Evolutionary conservation across 768 basidiomycete species (phyloP).

Genomic region (Lenzites betulinus): DNA sequence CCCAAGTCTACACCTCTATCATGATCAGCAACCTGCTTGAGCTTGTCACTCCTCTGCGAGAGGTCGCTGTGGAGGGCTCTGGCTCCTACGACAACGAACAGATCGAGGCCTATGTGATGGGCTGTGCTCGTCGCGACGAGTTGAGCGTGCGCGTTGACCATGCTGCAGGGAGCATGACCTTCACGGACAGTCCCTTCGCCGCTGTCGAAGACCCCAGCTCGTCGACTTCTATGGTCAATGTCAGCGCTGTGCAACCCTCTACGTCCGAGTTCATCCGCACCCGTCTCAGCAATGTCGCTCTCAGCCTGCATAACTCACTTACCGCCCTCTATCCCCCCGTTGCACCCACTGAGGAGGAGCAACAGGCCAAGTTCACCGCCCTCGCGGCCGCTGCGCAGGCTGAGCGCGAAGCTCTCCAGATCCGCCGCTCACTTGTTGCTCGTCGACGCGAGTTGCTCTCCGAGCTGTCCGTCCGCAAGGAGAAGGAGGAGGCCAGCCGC

Average conservation of each 20-base stretch:
- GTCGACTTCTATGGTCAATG: constrained; percentile 36
- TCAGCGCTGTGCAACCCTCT: constrained; percentile 64
- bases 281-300: constrained; percentile 75
- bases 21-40: constrained; percentile 74
- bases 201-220: constrained; percentile 38
- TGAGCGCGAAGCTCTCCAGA: constrained; percentile 75
- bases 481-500: constrained; percentile 83
- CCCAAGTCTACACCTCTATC: constrained; percentile 90
- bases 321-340: constrained; percentile 49
- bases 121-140: constrained; percentile 85
- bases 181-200: constrained; percentile 78
- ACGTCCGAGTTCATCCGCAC: constrained; percentile 74
- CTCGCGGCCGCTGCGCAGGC: constrained; percentile 67
- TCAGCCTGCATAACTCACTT: constrained; percentile 72
- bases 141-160: constrained; percentile 88
- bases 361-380: constrained; percentile 55
- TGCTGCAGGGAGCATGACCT: constrained; percentile 79
- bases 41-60: constrained; percentile 75
- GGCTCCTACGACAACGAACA: constrained; percentile 67
- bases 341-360: constrained; percentile 52
- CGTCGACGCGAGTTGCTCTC: constrained; percentile 83
- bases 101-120: constrained; percentile 91
- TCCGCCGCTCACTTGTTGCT: constrained; percentile 80
- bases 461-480: constrained; percentile 82
- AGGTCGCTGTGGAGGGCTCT: constrained; percentile 49